These are phyloP conservation scores for Filosporella fistucella DNA, from an alignment of 495 filamentous ascomycete species.

Conservation along the genomic window DNA sequence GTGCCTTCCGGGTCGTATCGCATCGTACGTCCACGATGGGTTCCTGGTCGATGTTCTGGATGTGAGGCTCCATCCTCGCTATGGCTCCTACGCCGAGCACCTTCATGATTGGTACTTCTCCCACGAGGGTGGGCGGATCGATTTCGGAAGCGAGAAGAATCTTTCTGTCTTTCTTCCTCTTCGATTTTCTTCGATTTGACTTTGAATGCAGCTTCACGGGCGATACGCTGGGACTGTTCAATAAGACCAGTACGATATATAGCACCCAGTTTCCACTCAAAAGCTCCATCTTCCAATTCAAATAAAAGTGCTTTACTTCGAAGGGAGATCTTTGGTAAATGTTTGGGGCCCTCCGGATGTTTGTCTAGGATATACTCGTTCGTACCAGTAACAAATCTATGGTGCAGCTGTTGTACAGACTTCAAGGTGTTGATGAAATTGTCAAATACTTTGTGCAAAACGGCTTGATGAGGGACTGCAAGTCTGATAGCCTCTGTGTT, in stretches of 20 bases:
- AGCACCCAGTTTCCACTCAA: conserved; percentile 92
- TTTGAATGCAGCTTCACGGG: conserved; percentile 83
- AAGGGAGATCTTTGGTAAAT: conserved; percentile 77
- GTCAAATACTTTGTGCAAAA: conserved; percentile 87
- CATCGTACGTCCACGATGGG: conserved; percentile 25
- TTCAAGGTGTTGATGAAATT: conserved; percentile 87
- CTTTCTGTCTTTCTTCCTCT: conserved; percentile 55
- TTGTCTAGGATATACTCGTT: conserved; percentile 84
- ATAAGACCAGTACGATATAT: conserved; percentile 86
- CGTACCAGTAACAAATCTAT: conserved; percentile 81
- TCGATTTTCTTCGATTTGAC: conserved; percentile 81
- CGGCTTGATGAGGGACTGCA: conserved; percentile 89
- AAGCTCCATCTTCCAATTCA: conserved; percentile 91
- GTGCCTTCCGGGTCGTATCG: conserved; percentile 76
- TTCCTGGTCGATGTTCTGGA: conserved; percentile 23
- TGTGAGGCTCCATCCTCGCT: conserved; percentile 41
- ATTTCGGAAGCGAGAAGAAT: conserved; percentile 37
- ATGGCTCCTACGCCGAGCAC: conserved; percentile 42
- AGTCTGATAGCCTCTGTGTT: conserved; percentile 80
- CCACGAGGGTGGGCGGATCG: conserved; percentile 45
- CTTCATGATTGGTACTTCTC: conserved; percentile 28
- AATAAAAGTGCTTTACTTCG: conserved; percentile 78
- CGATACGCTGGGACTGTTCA: conserved; percentile 84
- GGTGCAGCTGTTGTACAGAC: conserved; percentile 80
- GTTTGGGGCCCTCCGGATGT: conserved; percentile 76